These are phyloP conservation scores for Coniosporium tulheliwenetii DNA, from an alignment of 2,329 filamentous ascomycete genomes.

Conservation along the genomic window DNA sequence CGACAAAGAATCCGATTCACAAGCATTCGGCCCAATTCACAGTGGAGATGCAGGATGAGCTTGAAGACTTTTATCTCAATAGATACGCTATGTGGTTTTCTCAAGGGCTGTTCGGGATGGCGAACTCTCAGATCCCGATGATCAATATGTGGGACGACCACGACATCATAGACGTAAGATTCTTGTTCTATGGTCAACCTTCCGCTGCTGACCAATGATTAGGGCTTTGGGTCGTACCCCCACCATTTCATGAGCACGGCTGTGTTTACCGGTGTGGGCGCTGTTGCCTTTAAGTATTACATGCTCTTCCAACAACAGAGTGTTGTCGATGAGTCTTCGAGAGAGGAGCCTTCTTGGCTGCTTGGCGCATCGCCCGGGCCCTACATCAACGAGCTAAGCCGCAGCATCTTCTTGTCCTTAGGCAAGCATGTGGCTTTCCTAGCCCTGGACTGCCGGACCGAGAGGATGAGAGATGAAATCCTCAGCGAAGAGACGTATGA, in stretches of 20 bases:
- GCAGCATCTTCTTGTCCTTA: slow-evolving; percentile 72
- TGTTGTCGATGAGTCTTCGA: slow-evolving; percentile 61
- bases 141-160: slow-evolving; percentile 97
- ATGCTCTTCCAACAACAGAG: slow-evolving; percentile 97
- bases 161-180: slow-evolving; percentile 32
- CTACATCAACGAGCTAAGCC: slow-evolving; percentile 75
- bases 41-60: slow-evolving; percentile 67
- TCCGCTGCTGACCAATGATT: slow-evolving; percentile 20
- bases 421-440: slow-evolving; percentile 68
- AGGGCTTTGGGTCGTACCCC: slow-evolving; percentile 86
- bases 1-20: slow-evolving; percentile 60
- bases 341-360: slow-evolving; percentile 81
- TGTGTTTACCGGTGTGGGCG: slow-evolving; percentile 78
- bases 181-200: slow-evolving; percentile 3
- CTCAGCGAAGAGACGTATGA: slow-evolving; percentile 70
- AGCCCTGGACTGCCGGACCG: slow-evolving; percentile 81
- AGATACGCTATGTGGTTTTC: slow-evolving; percentile 93
- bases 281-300: slow-evolving; percentile 95
- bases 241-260: slow-evolving; percentile 82
- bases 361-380: slow-evolving; percentile 67
- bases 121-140: slow-evolving; percentile 91
- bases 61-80: slow-evolving; percentile 78
- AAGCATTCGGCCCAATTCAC: slow-evolving; percentile 72
- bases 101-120: slow-evolving; percentile 83
- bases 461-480: slow-evolving; percentile 72